These are phyloP conservation scores for Pseudevernia furfuracea DNA, from an alignment of 495 filamentous ascomycete genomes.

Conservation along the genomic window DNA sequence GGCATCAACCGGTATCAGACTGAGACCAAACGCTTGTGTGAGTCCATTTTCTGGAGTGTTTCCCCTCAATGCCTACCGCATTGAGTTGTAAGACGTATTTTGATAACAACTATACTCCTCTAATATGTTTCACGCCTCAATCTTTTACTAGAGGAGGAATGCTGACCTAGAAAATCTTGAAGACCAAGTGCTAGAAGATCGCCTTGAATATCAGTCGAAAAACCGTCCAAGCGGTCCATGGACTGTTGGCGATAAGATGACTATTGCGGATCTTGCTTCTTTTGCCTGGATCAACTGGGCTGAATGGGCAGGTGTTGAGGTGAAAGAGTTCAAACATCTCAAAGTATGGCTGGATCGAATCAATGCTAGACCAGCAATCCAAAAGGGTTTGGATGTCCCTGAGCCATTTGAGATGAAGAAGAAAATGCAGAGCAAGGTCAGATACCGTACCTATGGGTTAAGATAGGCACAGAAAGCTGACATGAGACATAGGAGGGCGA, in stretches of 20 bases:
- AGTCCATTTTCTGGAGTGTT: too few relatives aligned
- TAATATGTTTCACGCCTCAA: too few relatives aligned
- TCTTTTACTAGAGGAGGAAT: too few relatives aligned
- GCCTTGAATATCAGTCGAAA: slow-evolving; percentile 32
- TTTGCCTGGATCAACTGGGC: slow-evolving; percentile 37
- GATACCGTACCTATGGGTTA: neutral
- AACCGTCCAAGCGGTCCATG: slow-evolving; percentile 34
- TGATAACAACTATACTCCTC: too few relatives aligned
- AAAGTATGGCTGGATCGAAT: slow-evolving; percentile 21
- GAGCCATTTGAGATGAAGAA: slow-evolving; percentile 31
- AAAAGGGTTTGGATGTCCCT: slow-evolving; percentile 24
- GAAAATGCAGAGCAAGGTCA: slow-evolving; percentile 29
- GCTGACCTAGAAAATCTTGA: too few relatives aligned
- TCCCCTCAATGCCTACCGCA: too few relatives aligned
- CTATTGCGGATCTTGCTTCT: slow-evolving; percentile 39
- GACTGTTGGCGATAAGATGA: slow-evolving; percentile 36
- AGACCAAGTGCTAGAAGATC: slow-evolving; percentile 37
- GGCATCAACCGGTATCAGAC: slow-evolving; percentile 36
- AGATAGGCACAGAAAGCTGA: slow-evolving; percentile 2
- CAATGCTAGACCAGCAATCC: slow-evolving; percentile 21
- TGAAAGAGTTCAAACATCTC: slow-evolving; percentile 18
- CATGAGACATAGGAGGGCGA: slow-evolving; percentile 21
- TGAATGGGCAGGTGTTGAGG: slow-evolving; percentile 33
- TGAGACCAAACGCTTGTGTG: slow-evolving; percentile 37
- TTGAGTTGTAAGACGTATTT: too few relatives aligned